These are phyloP conservation scores for Claviceps digitariae DNA, from an alignment of 2,329 filamentous ascomycete species.

Conservation along the genomic window DNA sequence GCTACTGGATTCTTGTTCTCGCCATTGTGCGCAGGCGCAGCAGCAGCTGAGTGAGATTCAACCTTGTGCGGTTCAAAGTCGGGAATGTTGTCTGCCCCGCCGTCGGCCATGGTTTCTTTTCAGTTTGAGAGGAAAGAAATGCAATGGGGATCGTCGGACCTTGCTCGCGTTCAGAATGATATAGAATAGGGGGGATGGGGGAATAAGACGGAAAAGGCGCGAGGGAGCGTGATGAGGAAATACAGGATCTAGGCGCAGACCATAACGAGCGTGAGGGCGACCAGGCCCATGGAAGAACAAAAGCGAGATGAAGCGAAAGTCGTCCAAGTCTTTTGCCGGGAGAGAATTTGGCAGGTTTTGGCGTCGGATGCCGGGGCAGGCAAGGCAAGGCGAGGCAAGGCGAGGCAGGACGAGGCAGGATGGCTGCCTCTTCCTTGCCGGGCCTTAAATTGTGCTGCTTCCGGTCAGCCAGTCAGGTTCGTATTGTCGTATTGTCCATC, in stretches of 20 bases:
- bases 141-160: too few relatives aligned
- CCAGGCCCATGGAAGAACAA: background rate
- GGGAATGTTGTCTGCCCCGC: background rate
- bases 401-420: background rate
- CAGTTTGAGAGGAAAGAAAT: too few relatives aligned
- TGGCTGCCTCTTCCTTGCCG: background rate
- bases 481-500: too few relatives aligned
- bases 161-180: too few relatives aligned
- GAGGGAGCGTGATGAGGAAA: background rate
- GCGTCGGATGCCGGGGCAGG: background rate
- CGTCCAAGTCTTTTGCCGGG: background rate
- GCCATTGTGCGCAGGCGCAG: background rate
- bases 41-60: background rate
- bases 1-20: background rate
- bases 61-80: background rate
- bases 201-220: background rate
- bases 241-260: background rate
- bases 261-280: background rate
- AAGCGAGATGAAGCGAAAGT: background rate
- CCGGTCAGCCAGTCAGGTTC: too few relatives aligned
- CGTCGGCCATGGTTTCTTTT: constrained; percentile 1
- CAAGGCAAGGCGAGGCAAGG: too few relatives aligned
- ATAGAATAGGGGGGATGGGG: constrained; percentile 10
- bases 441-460: background rate
- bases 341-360: too few relatives aligned